These are phyloP conservation scores for Cochlearia excelsa DNA, from an alignment of 345 rosid species.

Conservation along the genomic window DNA sequence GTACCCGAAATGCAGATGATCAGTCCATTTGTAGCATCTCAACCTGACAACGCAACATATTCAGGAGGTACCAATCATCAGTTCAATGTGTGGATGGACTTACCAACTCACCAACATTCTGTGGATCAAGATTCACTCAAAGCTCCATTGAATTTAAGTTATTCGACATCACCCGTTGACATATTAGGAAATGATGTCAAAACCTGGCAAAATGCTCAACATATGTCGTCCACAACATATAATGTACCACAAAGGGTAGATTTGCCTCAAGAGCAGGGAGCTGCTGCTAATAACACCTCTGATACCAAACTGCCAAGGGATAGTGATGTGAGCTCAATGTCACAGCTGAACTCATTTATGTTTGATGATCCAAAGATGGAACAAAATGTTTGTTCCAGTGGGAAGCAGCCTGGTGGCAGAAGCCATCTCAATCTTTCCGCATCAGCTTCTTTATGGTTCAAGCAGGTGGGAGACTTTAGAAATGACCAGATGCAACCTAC, in stretches of 20 bases:
- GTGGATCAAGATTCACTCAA: constrained; percentile 18
- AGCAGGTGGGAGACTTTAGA: constrained; percentile 9
- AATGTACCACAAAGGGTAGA: constrained; percentile 16
- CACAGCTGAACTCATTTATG: constrained; percentile 31
- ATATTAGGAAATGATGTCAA: constrained; percentile 8
- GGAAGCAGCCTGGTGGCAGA: constrained; percentile 10
- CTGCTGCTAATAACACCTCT: constrained; percentile 9
- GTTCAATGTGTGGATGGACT: constrained; percentile 32
- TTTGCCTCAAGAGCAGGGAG: constrained; percentile 21
- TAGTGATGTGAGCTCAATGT: constrained; percentile 30
- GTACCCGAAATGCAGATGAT: constrained; percentile 12
- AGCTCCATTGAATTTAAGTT: constrained; percentile 12
- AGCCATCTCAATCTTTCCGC: constrained; percentile 6
- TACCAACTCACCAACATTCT: constrained; percentile 30
- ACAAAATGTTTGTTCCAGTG: constrained; percentile 14
- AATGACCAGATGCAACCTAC: constrained; percentile 20
- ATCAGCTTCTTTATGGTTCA: constrained; percentile 10
- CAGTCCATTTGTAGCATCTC: constrained; percentile 21
- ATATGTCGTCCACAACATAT: constrained; percentile 3
- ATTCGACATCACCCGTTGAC: too few species aligned
- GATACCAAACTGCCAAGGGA: constrained; percentile 29
- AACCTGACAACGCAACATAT: constrained; percentile 11
- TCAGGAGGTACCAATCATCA: constrained; percentile 25
- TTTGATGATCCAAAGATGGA: constrained; percentile 34
- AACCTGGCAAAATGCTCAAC: constrained; percentile 12